Conservation (phyloP, 75 land plant genomes). For the Azolla pinnata region DNA sequence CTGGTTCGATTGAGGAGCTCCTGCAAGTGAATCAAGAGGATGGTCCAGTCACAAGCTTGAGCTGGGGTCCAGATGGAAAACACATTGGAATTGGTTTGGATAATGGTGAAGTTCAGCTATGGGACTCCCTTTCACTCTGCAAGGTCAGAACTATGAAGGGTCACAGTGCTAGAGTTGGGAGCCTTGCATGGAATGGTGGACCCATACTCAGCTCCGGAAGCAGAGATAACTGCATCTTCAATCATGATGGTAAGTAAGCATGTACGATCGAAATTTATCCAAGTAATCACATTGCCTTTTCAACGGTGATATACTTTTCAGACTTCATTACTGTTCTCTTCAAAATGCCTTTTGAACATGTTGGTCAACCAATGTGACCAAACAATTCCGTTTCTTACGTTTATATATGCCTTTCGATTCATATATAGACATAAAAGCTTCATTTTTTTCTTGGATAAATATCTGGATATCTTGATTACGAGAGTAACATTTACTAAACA, state of each 20-base stretch:
- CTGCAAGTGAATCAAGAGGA: constrained; percentile 17
- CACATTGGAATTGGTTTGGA: constrained; percentile 35
- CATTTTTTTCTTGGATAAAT: no score
- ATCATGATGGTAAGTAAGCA: constrained; percentile 70
- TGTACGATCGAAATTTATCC: no score
- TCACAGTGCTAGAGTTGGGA: constrained; percentile 38
- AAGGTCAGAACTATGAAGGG: constrained; percentile 32
- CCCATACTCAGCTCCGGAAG: constrained; percentile 50
- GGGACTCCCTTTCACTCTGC: constrained; percentile 24
- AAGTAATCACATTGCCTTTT: no score
- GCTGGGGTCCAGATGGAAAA: constrained; percentile 47
- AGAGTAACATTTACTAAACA: no score
- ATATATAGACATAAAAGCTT: no score
- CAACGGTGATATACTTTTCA: no score
- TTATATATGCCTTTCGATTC: no score
- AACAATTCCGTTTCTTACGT: no score
- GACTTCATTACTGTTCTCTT: no score
- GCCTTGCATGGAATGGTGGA: constrained; percentile 53
- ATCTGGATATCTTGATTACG: no score
- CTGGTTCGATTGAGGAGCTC: constrained; percentile 16
- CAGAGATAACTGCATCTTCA: constrained; percentile 46
- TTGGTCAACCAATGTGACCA: no score
- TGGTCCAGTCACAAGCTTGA: constrained; percentile 38
- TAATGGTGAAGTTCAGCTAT: constrained; percentile 29
- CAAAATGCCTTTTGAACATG: no score